Percentiles rank a stretch among this genome's conserved stretches.
phyloP scores from a whole-genome alignment of 164 flowering plant species.

The Annona cherimola region DNA sequence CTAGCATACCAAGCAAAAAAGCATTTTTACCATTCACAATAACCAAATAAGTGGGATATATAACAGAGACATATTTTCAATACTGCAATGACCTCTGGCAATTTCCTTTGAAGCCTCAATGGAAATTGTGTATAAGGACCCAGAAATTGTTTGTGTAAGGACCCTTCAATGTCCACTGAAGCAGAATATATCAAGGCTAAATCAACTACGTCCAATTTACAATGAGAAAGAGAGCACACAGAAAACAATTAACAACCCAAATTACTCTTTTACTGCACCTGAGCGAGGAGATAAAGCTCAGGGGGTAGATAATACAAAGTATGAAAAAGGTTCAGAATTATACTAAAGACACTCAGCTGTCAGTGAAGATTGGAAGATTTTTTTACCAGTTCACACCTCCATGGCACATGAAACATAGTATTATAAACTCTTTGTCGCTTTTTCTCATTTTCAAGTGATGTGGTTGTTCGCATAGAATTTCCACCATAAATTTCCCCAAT shows the following conservation, averaged over 20 bases:
- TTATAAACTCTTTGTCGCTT: constrained; percentile 96
- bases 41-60: no score
- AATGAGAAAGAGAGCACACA: no score
- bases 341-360: background rate
- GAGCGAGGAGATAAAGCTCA: background rate
- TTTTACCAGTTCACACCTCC: constrained; percentile 98
- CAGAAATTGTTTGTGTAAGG: no score
- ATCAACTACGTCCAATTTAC: no score
- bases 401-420: constrained; percentile 92
- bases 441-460: constrained; percentile 72
- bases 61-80: no score
- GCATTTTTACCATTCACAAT: no score
- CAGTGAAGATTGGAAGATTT: background rate
- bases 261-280: background rate
- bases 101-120: no score
- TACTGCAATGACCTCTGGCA: no score
- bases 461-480: constrained; percentile 69
- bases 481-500: constrained; percentile 73
- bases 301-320: background rate
- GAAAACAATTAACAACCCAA: background rate
- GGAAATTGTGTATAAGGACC: no score
- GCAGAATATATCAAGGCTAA: no score
- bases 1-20: no score
- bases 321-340: background rate
- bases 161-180: no score